Conservation (phyloP, 2,329 filamentous ascomycete species). For the Elsinoe australis region DNA sequence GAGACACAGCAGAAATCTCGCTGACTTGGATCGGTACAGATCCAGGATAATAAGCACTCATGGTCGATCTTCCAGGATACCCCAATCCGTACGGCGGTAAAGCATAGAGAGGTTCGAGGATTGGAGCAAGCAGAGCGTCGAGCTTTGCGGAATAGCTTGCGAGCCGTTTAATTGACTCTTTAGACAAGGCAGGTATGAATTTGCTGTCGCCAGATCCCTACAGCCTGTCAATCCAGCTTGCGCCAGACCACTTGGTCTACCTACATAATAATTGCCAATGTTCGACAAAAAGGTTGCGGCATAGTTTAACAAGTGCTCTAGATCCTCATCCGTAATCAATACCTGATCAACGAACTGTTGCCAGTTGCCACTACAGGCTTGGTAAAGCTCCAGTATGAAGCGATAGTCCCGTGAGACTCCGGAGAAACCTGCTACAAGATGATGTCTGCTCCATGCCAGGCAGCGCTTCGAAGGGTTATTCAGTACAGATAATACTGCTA, state of each 20-base stretch:
- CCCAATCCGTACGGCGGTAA: constrained; percentile 41
- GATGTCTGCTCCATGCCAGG: constrained; percentile 43
- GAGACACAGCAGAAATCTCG: constrained; percentile 40
- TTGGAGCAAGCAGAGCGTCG: constrained; percentile 29
- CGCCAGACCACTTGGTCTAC: not conserved
- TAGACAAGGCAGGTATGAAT: constrained; percentile 42
- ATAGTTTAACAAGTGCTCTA: constrained; percentile 36
- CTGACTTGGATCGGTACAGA: constrained; percentile 41
- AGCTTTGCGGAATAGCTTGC: constrained; percentile 38
- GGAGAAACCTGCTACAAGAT: constrained; percentile 47
- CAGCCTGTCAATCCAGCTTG: not conserved
- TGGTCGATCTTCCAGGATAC: constrained; percentile 42
- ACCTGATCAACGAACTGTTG: constrained; percentile 26
- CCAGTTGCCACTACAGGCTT: constrained; percentile 31
- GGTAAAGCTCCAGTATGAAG: constrained; percentile 48
- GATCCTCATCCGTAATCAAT: constrained; percentile 35
- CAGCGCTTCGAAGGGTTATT: constrained; percentile 56
- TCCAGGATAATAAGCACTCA: constrained; percentile 45
- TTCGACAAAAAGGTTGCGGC: constrained; percentile 46
- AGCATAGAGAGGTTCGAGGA: constrained; percentile 37
- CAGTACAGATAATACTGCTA: constrained; percentile 61
- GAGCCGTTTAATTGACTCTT: constrained; percentile 38
- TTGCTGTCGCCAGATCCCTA: constrained; percentile 44
- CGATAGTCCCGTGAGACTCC: constrained; percentile 46
- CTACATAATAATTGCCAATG: constrained; percentile 42